phyloP scores from a whole-genome alignment of 345 rosid genomes.

The Isatis tinctoria region DNA sequence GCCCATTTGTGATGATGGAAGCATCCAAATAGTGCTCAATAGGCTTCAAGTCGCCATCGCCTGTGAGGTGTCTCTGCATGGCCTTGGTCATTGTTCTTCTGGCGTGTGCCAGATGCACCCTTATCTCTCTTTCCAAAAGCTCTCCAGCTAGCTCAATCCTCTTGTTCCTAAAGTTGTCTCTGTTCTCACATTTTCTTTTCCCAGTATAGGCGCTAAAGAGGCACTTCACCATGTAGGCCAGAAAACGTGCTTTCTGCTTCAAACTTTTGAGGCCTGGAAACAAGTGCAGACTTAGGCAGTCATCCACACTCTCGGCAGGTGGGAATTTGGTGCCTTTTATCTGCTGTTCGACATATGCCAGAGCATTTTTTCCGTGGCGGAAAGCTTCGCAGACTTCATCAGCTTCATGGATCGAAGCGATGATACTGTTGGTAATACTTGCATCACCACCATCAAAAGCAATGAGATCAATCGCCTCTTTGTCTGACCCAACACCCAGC shows the following conservation, averaged over 20 bases:
- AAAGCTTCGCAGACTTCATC: slow-evolving; percentile 53
- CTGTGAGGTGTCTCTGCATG: slow-evolving; percentile 71
- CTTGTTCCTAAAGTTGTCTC: slow-evolving; percentile 84
- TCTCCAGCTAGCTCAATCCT: slow-evolving; percentile 86
- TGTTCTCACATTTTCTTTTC: slow-evolving; percentile 65
- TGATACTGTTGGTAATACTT: slow-evolving; percentile 47
- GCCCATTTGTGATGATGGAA: slow-evolving; percentile 81
- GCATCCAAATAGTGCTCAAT: slow-evolving; percentile 87
- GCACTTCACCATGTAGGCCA: slow-evolving; percentile 90
- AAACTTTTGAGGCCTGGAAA: slow-evolving; percentile 61
- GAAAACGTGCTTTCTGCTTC: slow-evolving; percentile 72
- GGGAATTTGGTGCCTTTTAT: slow-evolving; percentile 61
- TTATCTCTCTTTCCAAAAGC: slow-evolving; percentile 78
- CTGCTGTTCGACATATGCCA: slow-evolving; percentile 34
- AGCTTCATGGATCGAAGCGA: slow-evolving; percentile 67
- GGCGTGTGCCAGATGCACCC: slow-evolving; percentile 71
- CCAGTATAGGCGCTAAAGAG: slow-evolving; percentile 70
- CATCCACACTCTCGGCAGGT: slow-evolving; percentile 56
- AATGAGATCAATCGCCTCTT: slow-evolving; percentile 59
- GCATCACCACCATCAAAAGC: slow-evolving; percentile 51
- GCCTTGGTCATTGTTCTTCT: slow-evolving; percentile 66
- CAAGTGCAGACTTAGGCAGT: slow-evolving; percentile 52
- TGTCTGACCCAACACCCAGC: slow-evolving; percentile 74
- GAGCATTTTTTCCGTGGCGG: slow-evolving; percentile 47
- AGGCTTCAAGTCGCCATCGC: slow-evolving; percentile 52